phyloP scores from a whole-genome alignment of 2,329 filamentous ascomycete genomes.

The Nothomitra cinnamomea region DNA sequence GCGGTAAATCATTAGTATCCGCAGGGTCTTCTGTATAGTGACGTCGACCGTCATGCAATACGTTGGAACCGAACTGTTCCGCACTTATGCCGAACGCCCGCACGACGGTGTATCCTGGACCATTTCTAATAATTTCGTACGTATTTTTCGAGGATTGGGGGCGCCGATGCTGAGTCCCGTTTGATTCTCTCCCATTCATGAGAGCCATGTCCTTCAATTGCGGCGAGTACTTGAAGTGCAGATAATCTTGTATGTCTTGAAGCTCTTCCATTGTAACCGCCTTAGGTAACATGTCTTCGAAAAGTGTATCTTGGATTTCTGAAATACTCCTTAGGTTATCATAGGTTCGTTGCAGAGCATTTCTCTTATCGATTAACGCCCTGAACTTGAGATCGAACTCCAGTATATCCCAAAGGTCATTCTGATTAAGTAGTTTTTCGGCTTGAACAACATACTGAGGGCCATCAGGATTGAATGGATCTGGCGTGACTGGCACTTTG shows the following conservation, averaged over 20 bases:
- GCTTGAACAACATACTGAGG: conserved; percentile 59
- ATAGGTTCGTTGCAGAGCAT: conserved; percentile 63
- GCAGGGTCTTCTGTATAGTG: conserved; percentile 72
- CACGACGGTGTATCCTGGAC: conserved; percentile 67
- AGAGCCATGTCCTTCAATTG: conserved; percentile 67
- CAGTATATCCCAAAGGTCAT: conserved; percentile 87
- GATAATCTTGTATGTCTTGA: conserved; percentile 89
- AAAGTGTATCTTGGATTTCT: conserved; percentile 51
- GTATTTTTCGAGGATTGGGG: conserved; percentile 71
- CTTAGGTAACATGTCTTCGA: conserved; percentile 66
- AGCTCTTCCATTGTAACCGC: conserved; percentile 86
- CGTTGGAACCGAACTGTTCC: conserved; percentile 77
- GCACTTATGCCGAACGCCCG: conserved; percentile 80
- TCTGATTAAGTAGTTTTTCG: conserved; percentile 79
- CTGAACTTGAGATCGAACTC: conserved; percentile 93
- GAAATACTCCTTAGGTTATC: conserved; percentile 48
- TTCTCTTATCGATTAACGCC: conserved; percentile 81
- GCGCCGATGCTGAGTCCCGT: conserved; percentile 50
- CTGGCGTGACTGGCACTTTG: conserved; percentile 44
- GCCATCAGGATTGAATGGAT: conserved; percentile 49
- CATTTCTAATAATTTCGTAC: conserved; percentile 69
- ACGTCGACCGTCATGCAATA: conserved; percentile 58
- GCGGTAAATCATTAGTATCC: conserved; percentile 40
- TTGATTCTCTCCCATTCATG: conserved; percentile 37
- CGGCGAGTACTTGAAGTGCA: conserved; percentile 81